These are phyloP conservation scores for Leucaena leucocephala DNA, from an alignment of 306 rosid genomes.

Conservation along the genomic window DNA sequence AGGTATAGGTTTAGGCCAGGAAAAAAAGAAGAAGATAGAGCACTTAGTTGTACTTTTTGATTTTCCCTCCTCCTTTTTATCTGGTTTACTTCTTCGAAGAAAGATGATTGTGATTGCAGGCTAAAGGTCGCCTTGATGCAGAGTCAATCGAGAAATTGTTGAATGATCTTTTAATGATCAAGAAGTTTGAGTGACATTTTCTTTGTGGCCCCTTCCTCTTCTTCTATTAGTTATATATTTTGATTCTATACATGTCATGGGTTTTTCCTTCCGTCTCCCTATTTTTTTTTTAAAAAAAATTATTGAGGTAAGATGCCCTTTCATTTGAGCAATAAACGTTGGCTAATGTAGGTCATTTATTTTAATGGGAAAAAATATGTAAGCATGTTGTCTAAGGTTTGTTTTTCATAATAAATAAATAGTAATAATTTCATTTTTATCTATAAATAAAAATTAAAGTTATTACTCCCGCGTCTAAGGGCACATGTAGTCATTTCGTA, in stretches of 20 bases:
- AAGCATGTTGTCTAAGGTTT: no score
- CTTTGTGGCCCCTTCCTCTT: not conserved
- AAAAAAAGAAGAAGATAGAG: not conserved
- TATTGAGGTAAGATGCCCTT: slow-evolving; percentile 42
- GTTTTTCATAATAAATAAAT: no score
- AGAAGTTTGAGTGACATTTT: slow-evolving; percentile 41
- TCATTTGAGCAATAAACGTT: slow-evolving; percentile 34
- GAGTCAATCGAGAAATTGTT: slow-evolving; percentile 36
- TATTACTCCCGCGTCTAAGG: no score
- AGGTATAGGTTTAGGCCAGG: not conserved
- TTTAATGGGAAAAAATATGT: no score
- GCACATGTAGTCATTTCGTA: no score
- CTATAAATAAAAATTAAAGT: no score
- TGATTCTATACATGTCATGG: slow-evolving; percentile 15
- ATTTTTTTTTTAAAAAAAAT: slow-evolving; percentile 6
- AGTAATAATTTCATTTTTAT: no score
- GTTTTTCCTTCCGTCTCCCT: slow-evolving; percentile 4
- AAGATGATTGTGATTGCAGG: not conserved
- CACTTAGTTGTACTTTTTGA: not conserved
- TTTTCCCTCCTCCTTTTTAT: not conserved
- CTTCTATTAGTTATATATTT: slow-evolving; percentile 16
- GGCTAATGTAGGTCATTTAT: slow-evolving; percentile 10
- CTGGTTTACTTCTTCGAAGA: not conserved
- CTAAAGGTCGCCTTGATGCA: slow-evolving; percentile 15
- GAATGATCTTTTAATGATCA: slow-evolving; percentile 41